Conservation (phyloP, 2,329 filamentous ascomycete species). For the Pestalotiopsis sp. region DNA sequence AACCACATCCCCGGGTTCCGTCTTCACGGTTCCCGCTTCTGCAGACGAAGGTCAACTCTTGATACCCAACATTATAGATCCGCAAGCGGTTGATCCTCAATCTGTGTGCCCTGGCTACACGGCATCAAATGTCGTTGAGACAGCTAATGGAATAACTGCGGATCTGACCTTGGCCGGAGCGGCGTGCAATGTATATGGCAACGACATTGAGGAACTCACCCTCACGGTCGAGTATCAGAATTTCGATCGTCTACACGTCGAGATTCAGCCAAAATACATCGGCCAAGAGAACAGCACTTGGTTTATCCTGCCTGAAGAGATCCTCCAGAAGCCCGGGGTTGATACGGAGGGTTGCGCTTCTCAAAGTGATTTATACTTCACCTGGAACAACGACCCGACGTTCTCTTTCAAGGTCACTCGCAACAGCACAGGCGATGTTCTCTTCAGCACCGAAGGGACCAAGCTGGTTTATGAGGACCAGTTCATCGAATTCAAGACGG, state of each 20-base stretch:
- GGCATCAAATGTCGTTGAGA: constrained; percentile 61
- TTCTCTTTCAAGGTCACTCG: constrained; percentile 71
- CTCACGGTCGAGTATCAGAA: constrained; percentile 72
- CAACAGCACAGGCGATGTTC: constrained; percentile 61
- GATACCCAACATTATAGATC: constrained; percentile 67
- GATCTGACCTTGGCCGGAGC: constrained; percentile 70
- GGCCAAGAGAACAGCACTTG: constrained; percentile 64
- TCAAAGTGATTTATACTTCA: constrained; percentile 57
- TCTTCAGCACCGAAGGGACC: constrained; percentile 69
- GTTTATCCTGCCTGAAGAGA: constrained; percentile 66
- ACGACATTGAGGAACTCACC: constrained; percentile 68
- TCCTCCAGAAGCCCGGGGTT: constrained; percentile 59
- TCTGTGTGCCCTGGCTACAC: constrained; percentile 70
- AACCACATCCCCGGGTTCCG: background rate
- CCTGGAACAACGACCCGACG: constrained; percentile 56
- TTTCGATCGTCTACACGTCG: constrained; percentile 67
- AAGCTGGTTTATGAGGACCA: constrained; percentile 76
- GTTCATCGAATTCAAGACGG: constrained; percentile 73
- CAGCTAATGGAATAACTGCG: constrained; percentile 63
- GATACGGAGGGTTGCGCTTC: constrained; percentile 45
- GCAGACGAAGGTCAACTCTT: constrained; percentile 48
- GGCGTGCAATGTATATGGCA: constrained; percentile 79
- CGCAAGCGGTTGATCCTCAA: constrained; percentile 65
- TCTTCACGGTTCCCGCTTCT: constrained; percentile 50
- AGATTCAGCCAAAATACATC: constrained; percentile 69